Base-by-base conservation (phyloP, 257 asterid genomes). In the Euphrasia confusa region DNA sequence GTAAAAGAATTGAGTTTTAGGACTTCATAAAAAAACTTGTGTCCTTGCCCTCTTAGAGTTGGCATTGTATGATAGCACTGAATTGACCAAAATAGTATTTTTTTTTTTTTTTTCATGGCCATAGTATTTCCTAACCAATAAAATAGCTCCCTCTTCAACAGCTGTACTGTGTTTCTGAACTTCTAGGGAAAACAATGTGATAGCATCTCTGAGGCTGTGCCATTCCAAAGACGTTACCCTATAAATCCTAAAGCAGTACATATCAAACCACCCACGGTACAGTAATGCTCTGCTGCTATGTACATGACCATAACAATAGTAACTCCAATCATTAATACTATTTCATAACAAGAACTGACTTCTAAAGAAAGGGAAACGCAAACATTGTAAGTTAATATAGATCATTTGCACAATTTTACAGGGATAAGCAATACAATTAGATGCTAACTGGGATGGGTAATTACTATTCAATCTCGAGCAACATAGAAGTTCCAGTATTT, bases 1-100 rank as follows among this genome's bases (percentile, higher is more conserved):
- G 69, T 39, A 28, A 35, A 39, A 42, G 5, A 40, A 68, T 68
- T 15, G 54, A 59, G 61, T 26, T 53, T 37, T 52, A 27, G 37
- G 67, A 52, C 56, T 57, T 66, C 6, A 13, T 44, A 5, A 54
- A 40, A 40, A 4, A 55, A 4, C 54, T 28, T 32, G 11, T 37
- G 10, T 45, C 17, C 52, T 45, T 28, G 33, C 27, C 61, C 11
- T 35, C 11, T 35, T 32, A 52, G 37, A 64, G 37, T 64, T 64
- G 37, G 37, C 24, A 35, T 17, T 53, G 12, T 45, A 26, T 64
- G 39, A 65, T 53, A 11, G 12, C 9, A 37, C 26, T 13, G 7
- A 3, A 50, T 54, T 54, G 53, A 37, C 61, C 4, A 33, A 24
- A 53, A 26, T 37, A 9, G 8, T 52, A 37, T 49, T 35, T 30